Evolutionary conservation across 2,329 filamentous ascomycete species (phyloP).

Genomic region (Fusarium continuum): DNA sequence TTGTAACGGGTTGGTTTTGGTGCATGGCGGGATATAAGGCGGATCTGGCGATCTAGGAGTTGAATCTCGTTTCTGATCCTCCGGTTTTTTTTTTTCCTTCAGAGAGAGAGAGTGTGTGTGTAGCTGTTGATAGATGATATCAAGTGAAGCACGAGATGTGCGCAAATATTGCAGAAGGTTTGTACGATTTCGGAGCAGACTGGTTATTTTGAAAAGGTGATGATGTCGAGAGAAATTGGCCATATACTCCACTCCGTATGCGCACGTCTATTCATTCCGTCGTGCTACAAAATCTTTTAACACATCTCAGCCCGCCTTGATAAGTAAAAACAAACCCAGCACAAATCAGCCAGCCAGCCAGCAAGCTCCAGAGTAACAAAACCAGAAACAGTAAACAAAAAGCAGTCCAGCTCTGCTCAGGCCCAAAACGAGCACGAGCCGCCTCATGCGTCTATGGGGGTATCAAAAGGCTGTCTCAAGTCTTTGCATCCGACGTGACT

Average conservation of each 20-base stretch:
- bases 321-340: slow-evolving; percentile 1
- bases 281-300: slow-evolving; percentile 7
- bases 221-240: no score
- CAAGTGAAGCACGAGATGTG: slow-evolving; percentile 17
- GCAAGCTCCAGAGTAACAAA: slow-evolving; percentile 5
- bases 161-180: background rate
- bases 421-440: slow-evolving; percentile 32
- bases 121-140: slow-evolving; percentile 28
- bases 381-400: slow-evolving; percentile 31
- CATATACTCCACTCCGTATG: background rate
- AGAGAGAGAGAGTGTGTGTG: no score
- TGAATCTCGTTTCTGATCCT: slow-evolving; percentile 36
- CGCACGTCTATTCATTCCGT: slow-evolving; percentile 20
- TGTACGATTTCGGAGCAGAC: background rate
- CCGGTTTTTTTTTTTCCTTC: no score
- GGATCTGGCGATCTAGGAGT: slow-evolving; percentile 43
- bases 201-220: background rate
- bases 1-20: slow-evolving; percentile 32
- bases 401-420: slow-evolving; percentile 28
- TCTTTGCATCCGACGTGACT: slow-evolving; percentile 40
- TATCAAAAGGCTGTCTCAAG: slow-evolving; percentile 45
- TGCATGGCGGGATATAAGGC: slow-evolving; percentile 38
- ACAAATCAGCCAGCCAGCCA: background rate
- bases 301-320: background rate
- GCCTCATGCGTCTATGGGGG: slow-evolving; percentile 49